A percentile compares a stretch with the other conserved stretches of the same genome.
Conservation (phyloP, 2,329 filamentous ascomycete genomes). For the Aspergillus sergii region DNA sequence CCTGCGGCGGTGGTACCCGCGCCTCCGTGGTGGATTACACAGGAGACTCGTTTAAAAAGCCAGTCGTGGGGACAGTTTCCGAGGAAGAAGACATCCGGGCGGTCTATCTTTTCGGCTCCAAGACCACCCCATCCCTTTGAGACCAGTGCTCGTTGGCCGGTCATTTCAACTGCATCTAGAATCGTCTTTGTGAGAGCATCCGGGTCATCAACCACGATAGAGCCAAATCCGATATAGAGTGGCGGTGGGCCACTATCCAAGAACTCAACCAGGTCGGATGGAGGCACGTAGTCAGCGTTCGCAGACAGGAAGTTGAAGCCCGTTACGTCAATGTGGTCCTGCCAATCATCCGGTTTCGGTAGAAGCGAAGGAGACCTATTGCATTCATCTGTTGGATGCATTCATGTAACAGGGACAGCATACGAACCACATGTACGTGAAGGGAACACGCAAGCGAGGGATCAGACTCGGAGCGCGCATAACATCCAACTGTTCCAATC, state of each 20-base stretch:
- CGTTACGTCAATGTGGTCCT: constrained; percentile 68
- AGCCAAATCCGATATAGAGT: constrained; percentile 79
- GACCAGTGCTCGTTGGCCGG: constrained; percentile 73
- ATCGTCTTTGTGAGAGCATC: constrained; percentile 69
- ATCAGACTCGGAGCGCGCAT: constrained; percentile 81
- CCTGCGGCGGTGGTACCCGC: constrained; percentile 83
- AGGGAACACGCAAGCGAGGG: constrained; percentile 72
- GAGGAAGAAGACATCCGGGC: constrained; percentile 76
- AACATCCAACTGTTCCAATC: constrained; percentile 73
- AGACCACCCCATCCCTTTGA: constrained; percentile 85
- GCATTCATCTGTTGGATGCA: background rate
- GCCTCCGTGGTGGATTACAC: constrained; percentile 81
- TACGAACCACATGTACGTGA: constrained; percentile 78
- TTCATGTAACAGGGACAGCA: background rate
- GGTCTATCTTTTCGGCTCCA: constrained; percentile 66
- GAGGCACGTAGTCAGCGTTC: constrained; percentile 66
- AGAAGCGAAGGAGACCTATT: constrained; percentile 69
- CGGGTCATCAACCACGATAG: constrained; percentile 76
- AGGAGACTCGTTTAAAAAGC: constrained; percentile 77
- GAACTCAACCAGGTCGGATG: constrained; percentile 65
- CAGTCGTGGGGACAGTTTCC: constrained; percentile 85
- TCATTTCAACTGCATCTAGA: constrained; percentile 67
- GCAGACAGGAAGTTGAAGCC: constrained; percentile 75
- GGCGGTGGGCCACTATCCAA: constrained; percentile 68
- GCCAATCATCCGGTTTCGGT: constrained; percentile 76